Percentiles rank a stretch among this genome's conserved stretches.
phyloP scores from a whole-genome alignment of 495 filamentous ascomycete genomes.

The Baudoinia panamericana region DNA sequence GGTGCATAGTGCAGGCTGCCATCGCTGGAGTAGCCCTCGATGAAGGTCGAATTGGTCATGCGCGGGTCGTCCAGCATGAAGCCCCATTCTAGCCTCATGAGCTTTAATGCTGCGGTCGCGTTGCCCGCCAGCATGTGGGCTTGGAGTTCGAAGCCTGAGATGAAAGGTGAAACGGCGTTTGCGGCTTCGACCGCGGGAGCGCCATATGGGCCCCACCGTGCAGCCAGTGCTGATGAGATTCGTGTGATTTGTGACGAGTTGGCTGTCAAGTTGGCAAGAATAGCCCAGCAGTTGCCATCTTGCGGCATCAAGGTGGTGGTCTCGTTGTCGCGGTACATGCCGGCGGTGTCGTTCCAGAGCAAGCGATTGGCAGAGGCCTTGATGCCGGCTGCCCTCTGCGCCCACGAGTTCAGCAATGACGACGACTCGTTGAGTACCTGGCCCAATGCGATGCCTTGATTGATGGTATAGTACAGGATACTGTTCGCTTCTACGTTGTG shows the following conservation, averaged over 20 bases:
- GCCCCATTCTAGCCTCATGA: conserved; percentile 47
- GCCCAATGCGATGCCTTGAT: conserved; percentile 27
- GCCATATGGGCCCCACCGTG: conserved; percentile 46
- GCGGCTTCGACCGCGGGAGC: conserved; percentile 46
- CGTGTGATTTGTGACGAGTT: conserved; percentile 16
- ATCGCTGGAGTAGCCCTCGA: conserved; percentile 45
- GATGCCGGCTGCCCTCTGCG: conserved; percentile 15
- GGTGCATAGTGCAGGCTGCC: conserved; percentile 46
- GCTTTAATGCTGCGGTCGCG: conserved; percentile 38
- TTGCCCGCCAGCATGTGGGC: conserved; percentile 40
- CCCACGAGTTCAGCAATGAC: conserved; percentile 15
- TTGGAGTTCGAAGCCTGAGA: conserved; percentile 48
- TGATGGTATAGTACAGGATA: conserved; percentile 27
- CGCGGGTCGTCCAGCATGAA: conserved; percentile 49
- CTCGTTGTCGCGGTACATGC: conserved; percentile 27
- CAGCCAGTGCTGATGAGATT: conserved; percentile 36
- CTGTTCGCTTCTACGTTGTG: conserved; percentile 38
- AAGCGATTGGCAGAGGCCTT: conserved; percentile 23
- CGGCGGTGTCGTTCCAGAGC: conserved; percentile 23
- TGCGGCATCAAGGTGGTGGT: conserved; percentile 33
- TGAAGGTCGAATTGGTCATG: conserved; percentile 48
- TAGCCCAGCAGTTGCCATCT: conserved; percentile 39
- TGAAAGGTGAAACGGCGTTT: conserved; percentile 48
- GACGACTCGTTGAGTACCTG: conserved; percentile 24
- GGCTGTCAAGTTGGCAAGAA: conserved; percentile 27